phyloP scores from a whole-genome alignment of 2,329 filamentous ascomycete genomes.

The Claviceps sp. region DNA sequence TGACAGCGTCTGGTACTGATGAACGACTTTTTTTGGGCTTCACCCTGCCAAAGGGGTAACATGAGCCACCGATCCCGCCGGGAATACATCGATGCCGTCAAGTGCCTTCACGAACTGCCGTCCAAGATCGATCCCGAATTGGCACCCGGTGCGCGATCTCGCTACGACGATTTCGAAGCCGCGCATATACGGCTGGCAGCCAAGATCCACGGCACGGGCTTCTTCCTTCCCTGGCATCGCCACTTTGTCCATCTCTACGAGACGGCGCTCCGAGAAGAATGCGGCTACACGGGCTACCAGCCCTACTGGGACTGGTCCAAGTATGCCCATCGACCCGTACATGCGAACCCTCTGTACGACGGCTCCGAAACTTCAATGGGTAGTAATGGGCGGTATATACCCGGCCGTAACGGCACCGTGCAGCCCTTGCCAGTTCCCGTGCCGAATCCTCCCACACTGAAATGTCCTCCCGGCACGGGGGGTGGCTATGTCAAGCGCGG shows the following conservation, averaged over 20 bases:
- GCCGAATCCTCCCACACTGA: neutral
- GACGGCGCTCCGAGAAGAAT: constrained; percentile 25
- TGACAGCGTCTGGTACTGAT: no score
- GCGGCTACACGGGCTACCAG: constrained; percentile 19
- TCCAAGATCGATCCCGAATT: neutral
- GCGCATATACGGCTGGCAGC: constrained; percentile 1
- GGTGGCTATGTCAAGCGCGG: constrained; percentile 5
- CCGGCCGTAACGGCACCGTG: neutral
- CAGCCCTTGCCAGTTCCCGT: neutral
- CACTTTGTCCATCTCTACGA: constrained; percentile 26
- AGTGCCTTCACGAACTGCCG: constrained; percentile 6
- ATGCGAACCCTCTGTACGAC: constrained; percentile 2
- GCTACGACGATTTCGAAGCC: constrained; percentile 4
- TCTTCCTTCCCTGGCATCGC: constrained; percentile 23
- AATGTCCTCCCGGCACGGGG: constrained; percentile 1
- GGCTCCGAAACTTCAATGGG: constrained; percentile 2
- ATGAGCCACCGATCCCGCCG: neutral
- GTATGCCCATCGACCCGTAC: neutral
- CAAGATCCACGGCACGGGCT: neutral
- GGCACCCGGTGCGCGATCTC: constrained; percentile 3
- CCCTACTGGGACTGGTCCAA: constrained; percentile 5
- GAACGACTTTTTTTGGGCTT: no score
- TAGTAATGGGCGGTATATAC: neutral
- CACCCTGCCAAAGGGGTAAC: neutral
- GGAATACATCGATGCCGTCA: constrained; percentile 1